Evolutionary conservation across 257 asterid species (phyloP).

Genomic region (Penstemon davidsonii): DNA sequence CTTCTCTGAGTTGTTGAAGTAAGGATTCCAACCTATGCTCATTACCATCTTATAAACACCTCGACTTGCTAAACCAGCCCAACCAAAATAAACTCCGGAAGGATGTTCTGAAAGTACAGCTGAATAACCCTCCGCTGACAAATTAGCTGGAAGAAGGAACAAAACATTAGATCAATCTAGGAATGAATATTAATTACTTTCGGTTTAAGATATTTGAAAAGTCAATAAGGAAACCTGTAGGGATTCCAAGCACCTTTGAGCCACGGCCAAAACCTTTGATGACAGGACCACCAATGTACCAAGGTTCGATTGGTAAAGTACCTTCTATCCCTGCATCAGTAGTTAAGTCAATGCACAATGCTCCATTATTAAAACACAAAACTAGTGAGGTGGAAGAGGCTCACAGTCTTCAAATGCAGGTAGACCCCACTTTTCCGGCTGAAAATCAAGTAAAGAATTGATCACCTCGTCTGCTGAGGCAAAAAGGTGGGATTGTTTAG

Average conservation of each 20-base stretch:
- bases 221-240: slow-evolving; percentile 62
- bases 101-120: slow-evolving; percentile 77
- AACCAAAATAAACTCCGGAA: slow-evolving; percentile 86
- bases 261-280: slow-evolving; percentile 94
- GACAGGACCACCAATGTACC: slow-evolving; percentile 93
- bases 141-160: slow-evolving; percentile 61
- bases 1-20: slow-evolving; percentile 84
- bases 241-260: slow-evolving; percentile 95
- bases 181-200: background rate
- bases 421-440: slow-evolving; percentile 81
- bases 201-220: slow-evolving; percentile 21
- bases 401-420: slow-evolving; percentile 90
- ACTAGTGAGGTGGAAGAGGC: slow-evolving; percentile 30
- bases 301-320: slow-evolving; percentile 81
- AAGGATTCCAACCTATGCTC: slow-evolving; percentile 99
- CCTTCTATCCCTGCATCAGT: slow-evolving; percentile 72
- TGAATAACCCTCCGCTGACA: slow-evolving; percentile 68
- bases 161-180: slow-evolving; percentile 10
- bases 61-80: slow-evolving; percentile 69
- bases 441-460: slow-evolving; percentile 76
- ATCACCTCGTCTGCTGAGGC: slow-evolving; percentile 82
- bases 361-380: slow-evolving; percentile 25
- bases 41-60: slow-evolving; percentile 92
- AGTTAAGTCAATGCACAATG: slow-evolving; percentile 21
- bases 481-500: slow-evolving; percentile 77